Evolutionary conservation across 2,329 filamentous ascomycete species (phyloP).

Genomic region (Claviceps purpurea): DNA sequence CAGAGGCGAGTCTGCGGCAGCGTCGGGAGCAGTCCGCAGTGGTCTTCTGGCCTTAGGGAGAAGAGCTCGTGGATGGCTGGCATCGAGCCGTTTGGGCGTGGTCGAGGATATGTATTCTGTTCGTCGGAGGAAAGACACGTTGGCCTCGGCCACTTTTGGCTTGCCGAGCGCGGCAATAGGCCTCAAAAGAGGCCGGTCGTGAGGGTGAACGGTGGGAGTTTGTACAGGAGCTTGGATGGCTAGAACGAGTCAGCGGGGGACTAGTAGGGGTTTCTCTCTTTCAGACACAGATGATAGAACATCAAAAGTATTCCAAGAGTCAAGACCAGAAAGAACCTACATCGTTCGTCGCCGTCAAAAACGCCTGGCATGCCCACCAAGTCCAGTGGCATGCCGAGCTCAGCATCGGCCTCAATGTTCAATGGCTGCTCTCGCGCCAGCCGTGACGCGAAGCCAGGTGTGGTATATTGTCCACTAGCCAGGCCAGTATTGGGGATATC

Average conservation of each 20-base stretch:
- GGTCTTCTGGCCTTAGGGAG: conserved; percentile 20
- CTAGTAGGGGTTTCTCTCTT: too few relatives aligned
- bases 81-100: conserved; percentile 34
- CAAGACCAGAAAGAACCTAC: conserved; percentile 33
- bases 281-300: too few relatives aligned
- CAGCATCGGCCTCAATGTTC: conserved; percentile 94
- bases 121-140: conserved; percentile 85
- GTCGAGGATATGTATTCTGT: conserved; percentile 83
- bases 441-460: conserved; percentile 76
- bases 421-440: conserved; percentile 83
- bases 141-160: conserved; percentile 58
- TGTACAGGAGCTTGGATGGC: conserved; percentile 71
- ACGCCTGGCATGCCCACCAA: conserved; percentile 88
- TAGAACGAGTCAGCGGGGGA: conserved; percentile 21
- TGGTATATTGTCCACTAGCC: conserved; percentile 75
- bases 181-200: conserved; percentile 72
- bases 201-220: conserved; percentile 60
- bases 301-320: not conserved
- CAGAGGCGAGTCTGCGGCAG: conserved; percentile 47
- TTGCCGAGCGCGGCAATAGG: conserved; percentile 78
- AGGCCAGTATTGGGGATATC: conserved; percentile 92
- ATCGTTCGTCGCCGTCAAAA: conserved; percentile 88
- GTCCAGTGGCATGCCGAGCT: conserved; percentile 95
- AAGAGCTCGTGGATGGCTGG: conserved; percentile 28
- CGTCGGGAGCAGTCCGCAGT: conserved; percentile 38